Evolutionary conservation across 169 alveolate genomes (phyloP), one percentile per base, ranked within the genome.

Genomic region (Besnoitia besnoiti): DNA sequence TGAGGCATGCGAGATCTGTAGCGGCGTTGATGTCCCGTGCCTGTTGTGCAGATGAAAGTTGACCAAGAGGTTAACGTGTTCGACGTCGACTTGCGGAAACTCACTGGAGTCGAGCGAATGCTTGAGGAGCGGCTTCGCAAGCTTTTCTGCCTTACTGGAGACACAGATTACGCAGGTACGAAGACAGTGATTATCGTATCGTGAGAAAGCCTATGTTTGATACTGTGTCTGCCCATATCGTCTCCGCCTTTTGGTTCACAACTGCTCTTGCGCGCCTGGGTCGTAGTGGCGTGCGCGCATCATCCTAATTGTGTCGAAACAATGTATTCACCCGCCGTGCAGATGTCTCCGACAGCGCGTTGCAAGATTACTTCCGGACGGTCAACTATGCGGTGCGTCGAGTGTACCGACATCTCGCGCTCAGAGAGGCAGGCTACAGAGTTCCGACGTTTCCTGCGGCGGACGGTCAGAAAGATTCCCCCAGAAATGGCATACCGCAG

Each of bases 361-460:
- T 91, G 91, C 94, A 91, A 61, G 94, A 91, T n/a, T 84, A 67
- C 59, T 91, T 91, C 94, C 94, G 94, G 73, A 39, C 77, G 35
- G 94, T 91, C 46, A 91, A 91, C 89, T 73, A 82, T 50, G 87
- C 94, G 30, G 88, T 91, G 82, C 94, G 94, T 51, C 87, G 88
- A 49, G 94, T 91, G n/a, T 91, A 91, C 85, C 73, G 94, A n/a
- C 91, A 91, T 46, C 77, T 91, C 1, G 94, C 94, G 42, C 55
- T 91, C 42, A 47, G 87, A 47, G 94, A 91, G 73, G 77, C 94
- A 5, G 91, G 91, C 21, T 85, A 62, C 82, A 1, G 42, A 40
- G 35, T 55, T 0, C 33, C 80, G 33, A 10, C 59, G 40, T 0
- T 10, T 67, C 47, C 80, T 33, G 40, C 80, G 42, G 67, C 67